Conservation (phyloP, 352 stramenopile genomes). For the Labyrinthula sp. region DNA sequence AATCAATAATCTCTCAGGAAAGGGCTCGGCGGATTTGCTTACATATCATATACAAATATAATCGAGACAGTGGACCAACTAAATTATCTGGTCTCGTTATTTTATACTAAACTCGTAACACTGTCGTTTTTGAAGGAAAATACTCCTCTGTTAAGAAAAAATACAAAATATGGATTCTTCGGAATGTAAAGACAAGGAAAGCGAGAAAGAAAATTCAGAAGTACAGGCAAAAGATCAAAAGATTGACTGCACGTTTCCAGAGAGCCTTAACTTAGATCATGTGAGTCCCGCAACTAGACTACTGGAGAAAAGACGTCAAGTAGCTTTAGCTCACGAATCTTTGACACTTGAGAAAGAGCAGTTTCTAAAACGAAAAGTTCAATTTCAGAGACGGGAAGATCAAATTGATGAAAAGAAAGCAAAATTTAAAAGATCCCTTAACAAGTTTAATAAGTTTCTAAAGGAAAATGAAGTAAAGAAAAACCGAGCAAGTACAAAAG, state of each 20-base stretch:
- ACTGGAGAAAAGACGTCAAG: slow-evolving; percentile 73
- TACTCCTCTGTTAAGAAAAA: too few relatives aligned
- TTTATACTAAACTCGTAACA: too few relatives aligned
- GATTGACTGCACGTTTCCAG: slow-evolving; percentile 40
- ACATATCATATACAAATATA: too few relatives aligned
- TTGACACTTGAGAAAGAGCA: slow-evolving; percentile 76
- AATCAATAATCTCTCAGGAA: too few relatives aligned
- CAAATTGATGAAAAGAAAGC: slow-evolving; percentile 70
- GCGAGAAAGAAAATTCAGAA: too few relatives aligned
- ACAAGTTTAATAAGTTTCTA: slow-evolving; percentile 76
- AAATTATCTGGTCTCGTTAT: too few relatives aligned
- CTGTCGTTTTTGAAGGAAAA: too few relatives aligned
- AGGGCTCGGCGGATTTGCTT: too few relatives aligned
- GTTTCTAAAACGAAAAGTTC: slow-evolving; percentile 59
- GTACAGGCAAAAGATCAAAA: too few relatives aligned
- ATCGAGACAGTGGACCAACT: too few relatives aligned
- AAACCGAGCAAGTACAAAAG: slow-evolving; percentile 65
- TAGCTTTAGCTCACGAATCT: slow-evolving; percentile 75
- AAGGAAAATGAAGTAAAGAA: slow-evolving; percentile 78
- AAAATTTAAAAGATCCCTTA: slow-evolving; percentile 74
- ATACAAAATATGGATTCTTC: too few relatives aligned
- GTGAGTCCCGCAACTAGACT: slow-evolving; percentile 67
- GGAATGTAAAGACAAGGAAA: too few relatives aligned
- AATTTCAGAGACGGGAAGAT: slow-evolving; percentile 71
- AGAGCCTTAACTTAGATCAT: slow-evolving; percentile 67